These are phyloP conservation scores for Pleurotus tuber-regium DNA, from an alignment of 768 basidiomycete species.

Conservation along the genomic window DNA sequence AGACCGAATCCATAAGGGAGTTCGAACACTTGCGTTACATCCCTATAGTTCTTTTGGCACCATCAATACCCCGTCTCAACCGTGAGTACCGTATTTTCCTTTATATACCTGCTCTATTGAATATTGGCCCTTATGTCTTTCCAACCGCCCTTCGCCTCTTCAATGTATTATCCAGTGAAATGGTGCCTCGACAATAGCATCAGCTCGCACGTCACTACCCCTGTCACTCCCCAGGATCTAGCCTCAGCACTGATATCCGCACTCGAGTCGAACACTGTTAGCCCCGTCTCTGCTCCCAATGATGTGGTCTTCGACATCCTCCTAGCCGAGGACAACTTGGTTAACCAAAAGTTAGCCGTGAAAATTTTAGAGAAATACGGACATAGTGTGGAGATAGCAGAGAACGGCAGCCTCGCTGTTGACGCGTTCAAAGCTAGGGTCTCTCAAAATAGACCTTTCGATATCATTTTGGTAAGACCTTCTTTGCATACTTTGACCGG, in stretches of 20 bases:
- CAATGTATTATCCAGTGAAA: constrained; percentile 59
- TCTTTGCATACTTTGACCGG: neutral
- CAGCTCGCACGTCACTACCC: constrained; percentile 91
- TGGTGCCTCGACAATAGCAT: constrained; percentile 98
- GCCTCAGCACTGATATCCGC: constrained; percentile 91
- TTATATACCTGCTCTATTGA: neutral
- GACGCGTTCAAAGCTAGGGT: constrained; percentile 86
- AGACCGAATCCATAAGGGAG: constrained; percentile 91
- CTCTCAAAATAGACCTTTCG: constrained; percentile 70
- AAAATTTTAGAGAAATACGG: constrained; percentile 97
- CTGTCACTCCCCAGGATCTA: constrained; percentile 84
- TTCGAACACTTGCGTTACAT: constrained; percentile 95
- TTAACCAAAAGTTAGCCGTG: constrained; percentile 94
- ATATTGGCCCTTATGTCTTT: constrained; percentile 13
- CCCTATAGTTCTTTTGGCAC: constrained; percentile 88
- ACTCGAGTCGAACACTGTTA: constrained; percentile 91
- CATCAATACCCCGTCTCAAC: constrained; percentile 72
- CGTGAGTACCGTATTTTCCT: constrained; percentile 42
- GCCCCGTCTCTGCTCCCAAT: constrained; percentile 80
- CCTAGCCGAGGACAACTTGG: constrained; percentile 94
- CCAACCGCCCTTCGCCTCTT: constrained; percentile 1
- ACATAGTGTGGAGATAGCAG: constrained; percentile 93
- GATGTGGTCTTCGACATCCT: constrained; percentile 90
- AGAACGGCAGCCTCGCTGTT: constrained; percentile 92
- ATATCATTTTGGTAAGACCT: constrained; percentile 81